A percentile compares a stretch with the other conserved stretches of the same genome.
These are phyloP conservation scores for Penicillium sp. DNA, from an alignment of 2,329 filamentous ascomycete genomes.

Conservation along the genomic window DNA sequence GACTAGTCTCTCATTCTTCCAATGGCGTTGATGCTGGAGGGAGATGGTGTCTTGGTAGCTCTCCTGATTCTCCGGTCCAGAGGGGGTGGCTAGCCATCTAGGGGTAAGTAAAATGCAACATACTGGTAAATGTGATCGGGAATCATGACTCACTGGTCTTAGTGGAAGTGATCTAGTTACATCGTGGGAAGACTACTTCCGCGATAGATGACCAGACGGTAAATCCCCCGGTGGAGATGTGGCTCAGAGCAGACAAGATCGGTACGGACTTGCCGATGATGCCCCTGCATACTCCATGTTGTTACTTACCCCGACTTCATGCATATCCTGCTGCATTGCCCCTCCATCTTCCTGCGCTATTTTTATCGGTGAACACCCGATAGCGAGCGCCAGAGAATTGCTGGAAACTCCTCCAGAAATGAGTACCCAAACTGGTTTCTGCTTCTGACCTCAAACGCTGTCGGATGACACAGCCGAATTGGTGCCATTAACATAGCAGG, in stretches of 20 bases:
- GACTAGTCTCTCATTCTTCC: not conserved
- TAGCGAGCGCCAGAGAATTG: not conserved
- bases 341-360: not conserved
- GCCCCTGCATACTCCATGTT: constrained; percentile 16
- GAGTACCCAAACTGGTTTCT: not conserved
- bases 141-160: constrained; percentile 1
- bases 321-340: constrained; percentile 8
- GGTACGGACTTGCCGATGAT: constrained; percentile 19
- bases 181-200: not conserved
- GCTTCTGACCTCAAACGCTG: constrained; percentile 4
- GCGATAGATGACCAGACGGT: not conserved
- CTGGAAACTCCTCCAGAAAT: not conserved
- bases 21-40: not conserved
- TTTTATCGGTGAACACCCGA: too few relatives aligned
- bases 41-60: not conserved
- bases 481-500: constrained; percentile 8
- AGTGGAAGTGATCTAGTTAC: not conserved
- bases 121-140: not conserved
- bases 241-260: constrained; percentile 8
- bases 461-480: constrained; percentile 14
- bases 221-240: not conserved
- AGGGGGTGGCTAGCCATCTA: not conserved
- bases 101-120: not conserved
- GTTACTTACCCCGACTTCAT: constrained; percentile 8
- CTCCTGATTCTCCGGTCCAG: not conserved